phyloP scores from a whole-genome alignment of 108 stramenopile species.

The Cyclotella choctawhatcheeana region DNA sequence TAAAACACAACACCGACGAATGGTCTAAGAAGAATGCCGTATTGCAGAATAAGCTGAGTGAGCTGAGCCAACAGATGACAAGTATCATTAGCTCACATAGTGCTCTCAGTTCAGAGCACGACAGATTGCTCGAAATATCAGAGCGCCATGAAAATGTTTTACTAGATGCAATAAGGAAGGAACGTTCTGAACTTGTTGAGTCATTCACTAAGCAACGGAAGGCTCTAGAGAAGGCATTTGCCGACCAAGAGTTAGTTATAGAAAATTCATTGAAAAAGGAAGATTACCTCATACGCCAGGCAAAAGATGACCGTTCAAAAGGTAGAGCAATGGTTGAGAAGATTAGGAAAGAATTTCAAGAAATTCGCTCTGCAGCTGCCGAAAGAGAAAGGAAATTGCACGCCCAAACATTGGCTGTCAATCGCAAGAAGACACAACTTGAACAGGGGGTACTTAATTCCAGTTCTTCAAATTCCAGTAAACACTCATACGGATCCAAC shows the following conservation, averaged over 20 bases:
- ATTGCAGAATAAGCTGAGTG: slow-evolving; percentile 42
- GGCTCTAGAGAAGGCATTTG: slow-evolving; percentile 45
- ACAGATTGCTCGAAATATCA: slow-evolving; percentile 51
- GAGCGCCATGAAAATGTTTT: slow-evolving; percentile 41
- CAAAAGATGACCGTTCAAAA: slow-evolving; percentile 29
- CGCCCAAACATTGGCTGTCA: slow-evolving; percentile 41
- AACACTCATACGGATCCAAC: slow-evolving; percentile 18
- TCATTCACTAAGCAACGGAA: slow-evolving; percentile 45
- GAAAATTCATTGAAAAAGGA: slow-evolving; percentile 43
- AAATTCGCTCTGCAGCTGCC: slow-evolving; percentile 44
- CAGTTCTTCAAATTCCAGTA: slow-evolving; percentile 21
- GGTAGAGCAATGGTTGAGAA: slow-evolving; percentile 45
- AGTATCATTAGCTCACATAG: slow-evolving; percentile 54
- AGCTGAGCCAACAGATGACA: slow-evolving; percentile 52
- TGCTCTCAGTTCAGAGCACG: slow-evolving; percentile 57
- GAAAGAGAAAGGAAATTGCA: slow-evolving; percentile 47
- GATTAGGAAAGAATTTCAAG: slow-evolving; percentile 49
- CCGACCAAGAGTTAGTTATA: slow-evolving; percentile 48
- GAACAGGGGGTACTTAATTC: slow-evolving; percentile 7
- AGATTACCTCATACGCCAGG: slow-evolving; percentile 31
- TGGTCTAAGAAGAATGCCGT: slow-evolving; percentile 45
- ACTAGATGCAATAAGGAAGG: slow-evolving; percentile 47
- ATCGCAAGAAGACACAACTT: slow-evolving; percentile 29
- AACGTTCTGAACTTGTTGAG: slow-evolving; percentile 42
- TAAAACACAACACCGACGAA: slow-evolving; percentile 45